Base-by-base conservation (phyloP, 2,329 filamentous ascomycete genomes). In the Ophiocordyceps unilateralis region DNA sequence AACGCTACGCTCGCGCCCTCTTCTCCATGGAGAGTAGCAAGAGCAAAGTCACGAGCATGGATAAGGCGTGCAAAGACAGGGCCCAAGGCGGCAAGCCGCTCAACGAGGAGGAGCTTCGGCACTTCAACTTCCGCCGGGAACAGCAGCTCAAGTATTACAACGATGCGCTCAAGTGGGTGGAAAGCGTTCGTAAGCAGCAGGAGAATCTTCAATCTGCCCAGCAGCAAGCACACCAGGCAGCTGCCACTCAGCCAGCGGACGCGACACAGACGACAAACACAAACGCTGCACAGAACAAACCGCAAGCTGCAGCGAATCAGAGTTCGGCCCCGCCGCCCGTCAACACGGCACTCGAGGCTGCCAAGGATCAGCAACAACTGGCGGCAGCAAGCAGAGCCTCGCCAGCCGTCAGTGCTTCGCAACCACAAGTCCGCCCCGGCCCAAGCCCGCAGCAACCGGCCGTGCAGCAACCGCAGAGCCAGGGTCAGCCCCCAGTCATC, bases 101-200 rank as follows among this genome's bases (percentile, higher is more conserved):
- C 12, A 62, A 59, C 4, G 56, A 67, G 1, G 69, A 73, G 2
- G 70, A 75, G 41, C 51, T 64, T 26, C 66, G 64, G 44, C 59
- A 63, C 21, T 58, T 63, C 12, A 60, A 66, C 36, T 58, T 66
- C 2, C 61, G 63, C 36, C 67, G 64, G 46, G 66, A 66, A 2
- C 55, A 60, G 15, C 55, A 65, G 11, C 55, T 65, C 15, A 74
- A 70, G 47, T 47, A 58, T 9, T 63, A 72, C 46, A 53, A 53
- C 0, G 67, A 72, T 2, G 68, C 69, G 0, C 61, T 66, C 21
- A 62, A 58, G 19, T 73, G 68, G 49, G 64, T 73, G 3, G 66
- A 68, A 14, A 55, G 49, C 5, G 66, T 74, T 37, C 59, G 70
- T 4, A 66, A 66, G 43, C 62, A 67, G 40, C 68, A 70, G 44